phyloP scores from a whole-genome alignment of 108 stramenopile species.

The Epithemia pelagica region DNA sequence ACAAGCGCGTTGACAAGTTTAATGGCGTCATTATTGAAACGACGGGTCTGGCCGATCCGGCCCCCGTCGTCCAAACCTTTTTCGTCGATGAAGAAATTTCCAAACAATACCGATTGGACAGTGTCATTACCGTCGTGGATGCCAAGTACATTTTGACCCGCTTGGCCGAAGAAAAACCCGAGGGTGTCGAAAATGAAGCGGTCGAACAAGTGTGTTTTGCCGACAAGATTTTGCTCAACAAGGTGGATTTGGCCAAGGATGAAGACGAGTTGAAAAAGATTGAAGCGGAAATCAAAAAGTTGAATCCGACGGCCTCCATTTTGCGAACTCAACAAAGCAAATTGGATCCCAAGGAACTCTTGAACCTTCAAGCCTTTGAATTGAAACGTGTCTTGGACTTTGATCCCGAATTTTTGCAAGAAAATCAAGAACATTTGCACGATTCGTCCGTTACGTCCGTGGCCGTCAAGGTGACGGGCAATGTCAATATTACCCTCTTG shows the following conservation, averaged over 20 bases:
- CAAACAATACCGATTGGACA: slow-evolving; percentile 71
- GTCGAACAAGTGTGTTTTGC: slow-evolving; percentile 93
- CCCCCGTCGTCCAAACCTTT: slow-evolving; percentile 86
- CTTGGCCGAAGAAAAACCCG: slow-evolving; percentile 78
- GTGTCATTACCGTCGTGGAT: slow-evolving; percentile 92
- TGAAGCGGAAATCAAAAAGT: slow-evolving; percentile 26
- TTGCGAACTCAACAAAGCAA: slow-evolving; percentile 27
- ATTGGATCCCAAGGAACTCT: slow-evolving; percentile 54
- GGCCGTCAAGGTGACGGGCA: slow-evolving; percentile 52
- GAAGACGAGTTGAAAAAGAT: slow-evolving; percentile 32
- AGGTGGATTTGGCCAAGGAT: slow-evolving; percentile 58
- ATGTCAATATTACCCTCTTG: slow-evolving; percentile 56
- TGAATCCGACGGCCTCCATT: slow-evolving; percentile 61
- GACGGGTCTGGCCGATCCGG: slow-evolving; percentile 93
- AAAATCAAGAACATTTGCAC: slow-evolving; percentile 66
- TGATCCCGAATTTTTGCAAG: slow-evolving; percentile 73
- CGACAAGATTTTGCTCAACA: slow-evolving; percentile 83
- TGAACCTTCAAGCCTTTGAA: slow-evolving; percentile 74
- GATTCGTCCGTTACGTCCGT: slow-evolving; percentile 63
- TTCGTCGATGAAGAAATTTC: slow-evolving; percentile 87
- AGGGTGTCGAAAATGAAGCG: slow-evolving; percentile 89
- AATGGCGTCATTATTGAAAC: slow-evolving; percentile 95
- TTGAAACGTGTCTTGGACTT: slow-evolving; percentile 77
- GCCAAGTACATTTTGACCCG: slow-evolving; percentile 79
- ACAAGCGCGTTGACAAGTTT: slow-evolving; percentile 56